A percentile compares a stretch with the other conserved stretches of the same genome.
phyloP scores from a whole-genome alignment of 208 protist species.

The Wallacemonas sp. region DNA sequence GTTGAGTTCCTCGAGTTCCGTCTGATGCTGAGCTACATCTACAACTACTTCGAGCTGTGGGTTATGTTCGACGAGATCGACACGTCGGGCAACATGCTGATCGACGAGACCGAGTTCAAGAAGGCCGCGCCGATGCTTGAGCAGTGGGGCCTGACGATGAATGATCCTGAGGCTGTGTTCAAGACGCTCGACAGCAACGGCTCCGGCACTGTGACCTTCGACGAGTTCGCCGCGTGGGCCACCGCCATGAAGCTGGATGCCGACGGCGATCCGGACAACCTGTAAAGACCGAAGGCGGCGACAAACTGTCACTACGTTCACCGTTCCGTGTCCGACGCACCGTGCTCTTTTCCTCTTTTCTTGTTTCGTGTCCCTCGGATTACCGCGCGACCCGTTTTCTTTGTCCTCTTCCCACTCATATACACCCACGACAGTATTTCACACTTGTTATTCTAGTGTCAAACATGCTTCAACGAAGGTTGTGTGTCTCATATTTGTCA shows the following conservation, averaged over 20 bases:
- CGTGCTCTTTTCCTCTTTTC: no score
- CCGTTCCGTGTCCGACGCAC: no score
- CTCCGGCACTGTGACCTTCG: constrained; percentile 34
- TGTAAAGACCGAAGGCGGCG: no score
- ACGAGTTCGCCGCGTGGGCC: constrained; percentile 48
- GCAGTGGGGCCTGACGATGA: constrained; percentile 29
- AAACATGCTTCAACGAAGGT: no score
- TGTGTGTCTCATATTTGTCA: no score
- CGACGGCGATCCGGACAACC: constrained; percentile 20
- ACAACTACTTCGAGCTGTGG: constrained; percentile 15
- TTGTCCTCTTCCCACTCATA: no score
- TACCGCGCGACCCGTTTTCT: no score
- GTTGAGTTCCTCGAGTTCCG: constrained; percentile 45
- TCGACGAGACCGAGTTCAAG: constrained; percentile 42
- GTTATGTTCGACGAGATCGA: constrained; percentile 58
- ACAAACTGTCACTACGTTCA: constrained; percentile 27
- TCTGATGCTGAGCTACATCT: constrained; percentile 20
- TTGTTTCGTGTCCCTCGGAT: no score
- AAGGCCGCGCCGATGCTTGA: constrained; percentile 23
- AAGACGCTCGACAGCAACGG: constrained; percentile 39
- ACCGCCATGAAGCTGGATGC: constrained; percentile 23
- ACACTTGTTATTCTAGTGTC: no score
- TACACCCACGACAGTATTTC: no score
- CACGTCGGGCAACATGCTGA: constrained; percentile 27
- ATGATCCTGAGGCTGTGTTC: constrained; percentile 26